Evolutionary conservation across 768 basidiomycete species (phyloP), one percentile per base, ranked within the genome.

Genomic region (Leccinum disarticulatum): DNA sequence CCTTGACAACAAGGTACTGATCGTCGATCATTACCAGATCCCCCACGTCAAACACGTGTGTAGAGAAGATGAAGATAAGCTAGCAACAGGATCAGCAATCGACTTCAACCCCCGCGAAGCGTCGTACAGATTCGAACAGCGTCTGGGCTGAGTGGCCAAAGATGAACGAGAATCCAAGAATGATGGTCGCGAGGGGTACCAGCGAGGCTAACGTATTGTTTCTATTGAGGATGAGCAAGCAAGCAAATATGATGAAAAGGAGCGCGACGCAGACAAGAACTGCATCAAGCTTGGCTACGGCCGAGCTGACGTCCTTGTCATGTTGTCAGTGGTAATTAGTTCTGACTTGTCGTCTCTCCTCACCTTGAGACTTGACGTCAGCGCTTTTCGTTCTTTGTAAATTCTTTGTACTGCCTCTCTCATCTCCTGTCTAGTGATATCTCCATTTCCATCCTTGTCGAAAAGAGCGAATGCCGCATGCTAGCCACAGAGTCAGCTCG

Each of bases 41-140:
- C 7, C 90, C 90, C 7, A 92, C 87, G 69, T 91, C 90, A 64
- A 88, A 92, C n/a, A 90, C 87, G 68, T 92, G 91, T 0, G 90
- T 91, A 1, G 87, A 88, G 71, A 91, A 91, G 59, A 91, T 91
- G 76, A 92, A 92, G 66, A 92, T 88, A 22, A 92, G 81, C 88
- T 90, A 53, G 4, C 30, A 10, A 52, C 3, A 36, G 15, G 25
- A n/a, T 62, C 33, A 62, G 31, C 14, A 46, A 51, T 54, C 15
- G 19, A 22, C 43, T 14, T 38, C 17, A 27, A 54, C 11, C 54
- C 33, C 46, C 46, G 22, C 28, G 35, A 60, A 35, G 19, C 33
- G 52, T 71, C 82, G 57, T 61, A 88, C 88, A 53, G 88, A 90
- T 77, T 91, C 87, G 62, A 92, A 93, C 2, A 92, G 73, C 0